These are phyloP conservation scores for Yarrowia sp. DNA, from an alignment of 805 yeast species.

Conservation along the genomic window DNA sequence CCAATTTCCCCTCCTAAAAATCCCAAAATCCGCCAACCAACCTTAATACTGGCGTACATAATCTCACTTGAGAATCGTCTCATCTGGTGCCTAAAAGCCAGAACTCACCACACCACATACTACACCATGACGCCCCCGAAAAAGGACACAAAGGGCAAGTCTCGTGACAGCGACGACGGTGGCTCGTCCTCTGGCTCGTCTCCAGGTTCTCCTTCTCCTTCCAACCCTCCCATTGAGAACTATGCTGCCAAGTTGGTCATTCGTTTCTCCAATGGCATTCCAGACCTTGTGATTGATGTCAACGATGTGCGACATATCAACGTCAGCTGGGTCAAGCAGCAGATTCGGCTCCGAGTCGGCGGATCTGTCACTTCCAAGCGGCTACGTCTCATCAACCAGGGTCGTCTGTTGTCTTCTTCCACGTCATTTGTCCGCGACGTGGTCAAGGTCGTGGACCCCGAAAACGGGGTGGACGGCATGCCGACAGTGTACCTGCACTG, in stretches of 20 bases:
- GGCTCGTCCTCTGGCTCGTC: not conserved
- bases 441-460: slow-evolving; percentile 29
- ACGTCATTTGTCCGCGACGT: slow-evolving; percentile 55
- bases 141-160: not conserved
- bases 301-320: slow-evolving; percentile 39
- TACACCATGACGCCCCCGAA: not conserved
- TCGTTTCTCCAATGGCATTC: slow-evolving; percentile 47
- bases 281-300: slow-evolving; percentile 44
- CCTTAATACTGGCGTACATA: not conserved
- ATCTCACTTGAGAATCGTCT: not conserved
- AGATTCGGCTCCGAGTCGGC: slow-evolving; percentile 42
- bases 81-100: not conserved
- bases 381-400: slow-evolving; percentile 64
- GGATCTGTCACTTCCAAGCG: slow-evolving; percentile 41
- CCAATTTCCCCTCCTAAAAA: not conserved
- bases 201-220: not conserved
- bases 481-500: slow-evolving; percentile 67
- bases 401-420: slow-evolving; percentile 57
- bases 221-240: not conserved
- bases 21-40: not conserved
- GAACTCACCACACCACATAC: not conserved
- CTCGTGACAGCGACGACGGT: slow-evolving; percentile 3
- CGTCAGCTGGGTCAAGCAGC: slow-evolving; percentile 43
- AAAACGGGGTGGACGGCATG: slow-evolving; percentile 26
- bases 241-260: slow-evolving; percentile 34